Conservation (phyloP, 257 asterid genomes). For the Schizonepeta tenuifolia region DNA sequence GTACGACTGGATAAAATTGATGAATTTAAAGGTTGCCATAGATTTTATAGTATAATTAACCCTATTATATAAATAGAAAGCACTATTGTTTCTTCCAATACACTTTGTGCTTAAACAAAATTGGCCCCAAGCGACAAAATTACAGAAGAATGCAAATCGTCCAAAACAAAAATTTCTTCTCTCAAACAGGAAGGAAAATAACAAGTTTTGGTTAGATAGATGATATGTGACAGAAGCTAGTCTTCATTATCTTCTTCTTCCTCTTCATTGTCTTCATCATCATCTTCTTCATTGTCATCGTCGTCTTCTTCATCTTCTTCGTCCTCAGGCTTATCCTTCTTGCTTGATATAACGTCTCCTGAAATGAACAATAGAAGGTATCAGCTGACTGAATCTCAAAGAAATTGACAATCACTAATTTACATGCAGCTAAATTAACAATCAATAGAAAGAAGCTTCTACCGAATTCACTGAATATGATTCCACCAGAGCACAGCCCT, state of each 20-base stretch:
- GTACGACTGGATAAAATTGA: too few relatives aligned
- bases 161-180: background rate
- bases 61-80: background rate
- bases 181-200: background rate
- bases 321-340: slow-evolving; percentile 24
- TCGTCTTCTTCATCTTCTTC: slow-evolving; percentile 18
- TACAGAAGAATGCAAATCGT: slow-evolving; percentile 7
- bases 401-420: background rate
- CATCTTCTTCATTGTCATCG: slow-evolving; percentile 20
- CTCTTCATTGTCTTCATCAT: slow-evolving; percentile 25
- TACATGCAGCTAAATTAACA: slow-evolving; percentile 14
- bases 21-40: too few relatives aligned
- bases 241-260: slow-evolving; percentile 37
- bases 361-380: slow-evolving; percentile 17
- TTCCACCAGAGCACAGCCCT: slow-evolving; percentile 83
- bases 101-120: background rate
- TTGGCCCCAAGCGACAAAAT: slow-evolving; percentile 6
- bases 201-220: slow-evolving; percentile 9
- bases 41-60: too few relatives aligned
- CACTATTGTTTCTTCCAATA: background rate
- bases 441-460: background rate
- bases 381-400: background rate
- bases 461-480: slow-evolving; percentile 65
- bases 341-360: slow-evolving; percentile 41
- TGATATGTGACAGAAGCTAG: background rate